Evolutionary conservation across 2,329 filamentous ascomycete species (phyloP).

Genomic region (Herpotrichia juniperi): DNA sequence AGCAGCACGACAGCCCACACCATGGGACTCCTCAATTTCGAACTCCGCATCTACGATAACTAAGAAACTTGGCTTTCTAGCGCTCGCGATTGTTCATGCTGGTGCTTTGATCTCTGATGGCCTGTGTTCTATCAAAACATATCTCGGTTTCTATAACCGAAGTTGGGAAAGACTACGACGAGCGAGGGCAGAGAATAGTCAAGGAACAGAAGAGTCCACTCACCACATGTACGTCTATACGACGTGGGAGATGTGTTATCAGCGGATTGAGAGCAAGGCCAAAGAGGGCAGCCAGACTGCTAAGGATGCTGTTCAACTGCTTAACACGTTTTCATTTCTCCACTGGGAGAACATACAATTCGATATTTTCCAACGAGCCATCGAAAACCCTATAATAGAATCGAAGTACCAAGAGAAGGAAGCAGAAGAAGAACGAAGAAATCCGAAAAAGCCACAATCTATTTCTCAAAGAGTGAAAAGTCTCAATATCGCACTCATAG

Average conservation of each 20-base stretch:
- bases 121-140: slow-evolving; percentile 22
- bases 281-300: no score
- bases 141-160: slow-evolving; percentile 19
- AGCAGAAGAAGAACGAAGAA: not conserved
- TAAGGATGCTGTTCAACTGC: slow-evolving; percentile 33
- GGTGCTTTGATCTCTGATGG: slow-evolving; percentile 24
- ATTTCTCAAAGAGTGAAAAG: no score
- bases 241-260: slow-evolving; percentile 28
- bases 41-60: slow-evolving; percentile 19
- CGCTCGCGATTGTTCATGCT: slow-evolving; percentile 31
- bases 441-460: no score
- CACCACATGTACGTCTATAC: slow-evolving; percentile 30
- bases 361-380: no score
- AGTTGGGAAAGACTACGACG: slow-evolving; percentile 18
- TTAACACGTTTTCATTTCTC: slow-evolving; percentile 34
- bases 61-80: slow-evolving; percentile 29
- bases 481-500: not conserved
- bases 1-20: slow-evolving; percentile 18
- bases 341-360: slow-evolving; percentile 21
- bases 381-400: no score
- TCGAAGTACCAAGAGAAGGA: not conserved
- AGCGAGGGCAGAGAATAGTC: not conserved
- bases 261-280: slow-evolving; percentile 12
- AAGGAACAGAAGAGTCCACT: slow-evolving; percentile 2
- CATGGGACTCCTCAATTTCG: slow-evolving; percentile 20